Base-by-base conservation (phyloP, 2,329 filamentous ascomycete genomes). In the Colletotrichum falcatum region DNA sequence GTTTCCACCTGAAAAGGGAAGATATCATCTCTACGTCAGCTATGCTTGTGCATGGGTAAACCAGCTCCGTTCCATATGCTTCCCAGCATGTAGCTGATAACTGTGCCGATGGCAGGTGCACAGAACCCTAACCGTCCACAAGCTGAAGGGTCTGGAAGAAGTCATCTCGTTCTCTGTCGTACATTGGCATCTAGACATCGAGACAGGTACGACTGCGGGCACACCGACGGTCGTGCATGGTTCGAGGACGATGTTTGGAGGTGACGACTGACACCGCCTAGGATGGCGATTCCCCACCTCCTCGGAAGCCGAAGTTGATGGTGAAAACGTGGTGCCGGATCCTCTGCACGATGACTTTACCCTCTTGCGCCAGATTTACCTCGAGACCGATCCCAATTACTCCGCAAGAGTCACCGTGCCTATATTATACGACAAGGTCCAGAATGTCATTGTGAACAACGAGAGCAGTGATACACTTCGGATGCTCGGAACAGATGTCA, bases 11-110 rank as follows among this genome's bases (percentile, higher is more conserved):
- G 95, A 98, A 83, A 93, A 93, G 82, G 94, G 88, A 63, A 88
- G 96, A 65, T 99, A 99, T 80, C 96, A 98, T 83, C 89, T 98
- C 76, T 99, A 95, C 79, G 92, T 97, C 74, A 95, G 92, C 77
- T 97, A 97, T 81, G 95, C 95, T 7, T 98, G 95, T 81, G 95
- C 95, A 4, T 98, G 95, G 95, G 91, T 85, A 75, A 61, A 20
- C 20, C 7, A 35, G 9, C 44, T 33, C n/a, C 30, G 8, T 28
- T 28, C 3, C 20, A 23, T 28, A 23, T 18, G 35, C 8, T 6
- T 51, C 48, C 46, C 16, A 11, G 16, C 14, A 51, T 18, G 1
- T 20, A 18, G 12, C 51, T 35, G 30, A 30, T 35, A 18, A 54
- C 14, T 4, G 28, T 5, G 51, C 18, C 16, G 16, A 20, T 26